Evolutionary conservation across 768 basidiomycete genomes (phyloP), one percentile per base, ranked within the genome.

Genomic region (Xerocomellus intermedius): DNA sequence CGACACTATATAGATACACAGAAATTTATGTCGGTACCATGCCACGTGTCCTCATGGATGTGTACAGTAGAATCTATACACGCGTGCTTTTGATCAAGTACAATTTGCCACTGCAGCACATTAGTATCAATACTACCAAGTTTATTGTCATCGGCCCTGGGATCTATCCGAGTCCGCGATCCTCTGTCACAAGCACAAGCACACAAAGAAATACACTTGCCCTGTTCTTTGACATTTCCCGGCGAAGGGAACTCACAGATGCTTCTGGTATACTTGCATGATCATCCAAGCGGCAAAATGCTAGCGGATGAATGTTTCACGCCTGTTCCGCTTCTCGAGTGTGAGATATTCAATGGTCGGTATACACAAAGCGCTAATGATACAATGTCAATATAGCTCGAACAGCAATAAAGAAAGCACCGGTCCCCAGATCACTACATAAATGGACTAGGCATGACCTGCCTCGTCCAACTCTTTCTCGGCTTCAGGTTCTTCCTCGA

Each of bases 401-500:
- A 26, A 46, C 35, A 30, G 22, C 37, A 47, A 48, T 44, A 33
- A 52, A 52, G 45, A 64, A 37, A 38, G 45, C 35, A 57, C 21
- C 36, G 19, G 21, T 43, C 36, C 38, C 28, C 14, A 36, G 33
- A 37, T 44, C 10, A 21, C 14, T 17, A 43, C 33, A 21, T 32
- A 44, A 41, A 33, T 21, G 21, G n/a, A 53, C 38, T 39, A 62
- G 36, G 32, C 14, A 14, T 48, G 44, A 32, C 26, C 10, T 3
- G 7, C 56, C n/a, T 59, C 69, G 45, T 79, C 79, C 48, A 76
- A 67, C 50, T 75, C 86, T 65, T 84, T 86, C 62, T 93, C 91
- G 4, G 72, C 76, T 62, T 84, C 82, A 5, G 82, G 82, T 48
- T 84, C 82, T 64, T 83, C 82, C 36, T 86, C 80, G 51, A 93